Evolutionary conservation across 164 flowering plant genomes (phyloP).

Genomic region (Piper betle): DNA sequence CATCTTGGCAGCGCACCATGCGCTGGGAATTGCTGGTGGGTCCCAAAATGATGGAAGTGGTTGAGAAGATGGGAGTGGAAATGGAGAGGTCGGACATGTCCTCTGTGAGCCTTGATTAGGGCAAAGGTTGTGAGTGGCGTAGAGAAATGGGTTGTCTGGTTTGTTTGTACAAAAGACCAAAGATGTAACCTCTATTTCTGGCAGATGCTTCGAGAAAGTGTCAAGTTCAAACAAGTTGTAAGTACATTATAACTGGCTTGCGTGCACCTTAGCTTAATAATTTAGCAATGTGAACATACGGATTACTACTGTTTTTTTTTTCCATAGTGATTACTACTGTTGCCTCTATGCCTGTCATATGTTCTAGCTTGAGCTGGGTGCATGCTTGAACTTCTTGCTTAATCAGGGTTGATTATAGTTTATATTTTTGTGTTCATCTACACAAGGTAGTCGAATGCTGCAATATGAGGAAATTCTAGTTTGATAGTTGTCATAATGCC

Average conservation of each 20-base stretch:
- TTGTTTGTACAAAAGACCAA: conserved; percentile 83
- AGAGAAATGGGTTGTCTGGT: conserved; percentile 67
- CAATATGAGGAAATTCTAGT: no score
- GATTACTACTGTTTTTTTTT: no score
- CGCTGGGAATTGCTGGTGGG: no score
- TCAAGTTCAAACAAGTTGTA: conserved; percentile 70
- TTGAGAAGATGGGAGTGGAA: conserved; percentile 79
- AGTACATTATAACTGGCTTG: not conserved
- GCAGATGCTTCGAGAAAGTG: conserved; percentile 66
- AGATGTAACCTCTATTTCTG: conserved; percentile 62
- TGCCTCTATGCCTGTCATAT: not conserved
- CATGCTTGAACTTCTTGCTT: not conserved
- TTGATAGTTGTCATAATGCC: no score
- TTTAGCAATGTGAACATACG: no score
- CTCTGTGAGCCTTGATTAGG: conserved; percentile 69
- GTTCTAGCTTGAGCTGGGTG: not conserved
- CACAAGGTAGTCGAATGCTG: no score
- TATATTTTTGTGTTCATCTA: no score
- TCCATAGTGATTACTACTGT: no score
- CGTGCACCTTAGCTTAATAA: not conserved
- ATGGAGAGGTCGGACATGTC: conserved; percentile 92
- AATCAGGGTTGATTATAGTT: no score
- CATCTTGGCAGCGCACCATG: no score
- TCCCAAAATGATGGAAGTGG: conserved; percentile 88
- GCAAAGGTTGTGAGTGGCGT: conserved; percentile 82